These are phyloP conservation scores for Geotrichum bryndzae DNA, from an alignment of 1,139 yeast species.

Conservation along the genomic window DNA sequence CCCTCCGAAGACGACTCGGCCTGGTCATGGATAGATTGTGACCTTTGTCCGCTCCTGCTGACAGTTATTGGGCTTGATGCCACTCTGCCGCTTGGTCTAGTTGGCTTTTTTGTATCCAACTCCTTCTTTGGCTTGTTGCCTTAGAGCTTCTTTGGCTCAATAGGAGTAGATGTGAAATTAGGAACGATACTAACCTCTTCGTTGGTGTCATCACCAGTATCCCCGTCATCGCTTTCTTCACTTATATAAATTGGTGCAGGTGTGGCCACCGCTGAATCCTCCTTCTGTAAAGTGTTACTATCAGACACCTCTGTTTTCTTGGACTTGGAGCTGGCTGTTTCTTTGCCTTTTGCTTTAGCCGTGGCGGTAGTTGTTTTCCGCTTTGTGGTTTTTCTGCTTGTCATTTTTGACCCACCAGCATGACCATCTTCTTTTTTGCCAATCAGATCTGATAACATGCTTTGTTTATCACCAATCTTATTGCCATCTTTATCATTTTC, in stretches of 20 bases:
- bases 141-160: background rate
- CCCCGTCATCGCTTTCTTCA: background rate
- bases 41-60: background rate
- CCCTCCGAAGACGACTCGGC: background rate
- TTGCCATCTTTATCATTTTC: background rate
- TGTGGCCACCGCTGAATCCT: background rate
- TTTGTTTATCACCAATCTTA: background rate
- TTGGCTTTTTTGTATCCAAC: background rate
- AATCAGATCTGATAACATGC: background rate
- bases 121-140: background rate
- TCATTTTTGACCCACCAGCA: background rate
- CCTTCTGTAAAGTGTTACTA: background rate
- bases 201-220: background rate
- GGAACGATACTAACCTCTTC: background rate
- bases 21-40: background rate
- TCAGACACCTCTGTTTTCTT: background rate
- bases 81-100: background rate
- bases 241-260: background rate
- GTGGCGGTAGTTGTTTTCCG: background rate
- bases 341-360: background rate
- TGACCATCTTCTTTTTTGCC: background rate
- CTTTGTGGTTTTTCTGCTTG: background rate
- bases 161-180: background rate
- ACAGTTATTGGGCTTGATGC: background rate
- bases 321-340: background rate